Conservation (phyloP, 805 yeast genomes). For the Sporopachydermia quercuum region DNA sequence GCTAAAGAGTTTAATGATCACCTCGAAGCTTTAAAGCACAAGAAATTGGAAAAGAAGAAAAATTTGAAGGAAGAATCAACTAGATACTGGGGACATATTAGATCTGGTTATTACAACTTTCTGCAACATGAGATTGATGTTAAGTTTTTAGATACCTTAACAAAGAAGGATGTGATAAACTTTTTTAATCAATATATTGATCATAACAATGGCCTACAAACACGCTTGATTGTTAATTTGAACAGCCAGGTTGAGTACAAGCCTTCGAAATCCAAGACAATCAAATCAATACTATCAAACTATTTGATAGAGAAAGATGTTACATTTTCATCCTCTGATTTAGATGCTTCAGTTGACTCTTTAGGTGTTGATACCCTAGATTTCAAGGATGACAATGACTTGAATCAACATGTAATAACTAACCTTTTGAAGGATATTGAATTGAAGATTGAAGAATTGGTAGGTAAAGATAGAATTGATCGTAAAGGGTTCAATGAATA, state of each 20-base stretch:
- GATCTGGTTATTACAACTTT: conserved; percentile 71
- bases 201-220: conserved; percentile 19
- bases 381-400: conserved; percentile 6
- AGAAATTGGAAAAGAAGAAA: conserved; percentile 56
- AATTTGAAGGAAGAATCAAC: conserved; percentile 65
- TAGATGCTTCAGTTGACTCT: conserved; percentile 16
- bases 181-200: conserved; percentile 35
- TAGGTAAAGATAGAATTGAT: conserved; percentile 2
- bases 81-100: conserved; percentile 51
- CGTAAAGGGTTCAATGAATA: neutral
- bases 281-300: conserved; percentile 17
- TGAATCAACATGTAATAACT: conserved; percentile 5
- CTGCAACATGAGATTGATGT: conserved; percentile 42
- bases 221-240: conserved; percentile 45
- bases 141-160: conserved; percentile 33
- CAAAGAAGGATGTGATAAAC: conserved; percentile 40
- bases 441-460: conserved; percentile 5
- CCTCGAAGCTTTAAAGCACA: conserved; percentile 50
- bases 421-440: conserved; percentile 6
- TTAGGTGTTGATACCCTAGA: conserved; percentile 11
- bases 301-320: conserved; percentile 12
- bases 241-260: conserved; percentile 30
- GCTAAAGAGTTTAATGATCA: conserved; percentile 55
- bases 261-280: conserved; percentile 12
- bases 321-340: conserved; percentile 11